Conservation (phyloP, 805 yeast genomes). For the Cyberlindnera euphorbiae region DNA sequence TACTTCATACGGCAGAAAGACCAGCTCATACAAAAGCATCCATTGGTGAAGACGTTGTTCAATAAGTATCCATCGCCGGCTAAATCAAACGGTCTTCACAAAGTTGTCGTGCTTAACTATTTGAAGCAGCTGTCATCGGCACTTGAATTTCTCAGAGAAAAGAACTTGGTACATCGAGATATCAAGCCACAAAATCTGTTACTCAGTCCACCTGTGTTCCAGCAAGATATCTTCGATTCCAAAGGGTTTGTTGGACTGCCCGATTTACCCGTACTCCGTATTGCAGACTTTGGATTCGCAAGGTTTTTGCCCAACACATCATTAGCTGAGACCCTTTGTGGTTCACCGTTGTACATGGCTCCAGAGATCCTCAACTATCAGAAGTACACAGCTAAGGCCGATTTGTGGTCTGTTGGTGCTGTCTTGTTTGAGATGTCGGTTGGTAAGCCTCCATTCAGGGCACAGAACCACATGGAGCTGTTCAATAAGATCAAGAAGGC, state of each 20-base stretch:
- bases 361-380: constrained; percentile 94
- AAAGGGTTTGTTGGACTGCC: constrained; percentile 68
- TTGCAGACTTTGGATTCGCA: constrained; percentile 98
- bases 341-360: constrained; percentile 97
- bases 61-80: constrained; percentile 81
- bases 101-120: constrained; percentile 75
- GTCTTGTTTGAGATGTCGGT: constrained; percentile 93
- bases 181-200: constrained; percentile 88
- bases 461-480: constrained; percentile 87
- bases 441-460: constrained; percentile 95
- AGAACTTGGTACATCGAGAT: constrained; percentile 89
- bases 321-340: constrained; percentile 95
- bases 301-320: constrained; percentile 89
- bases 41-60: constrained; percentile 69
- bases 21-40: constrained; percentile 69
- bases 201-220: constrained; percentile 75
- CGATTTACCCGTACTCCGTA: constrained; percentile 85
- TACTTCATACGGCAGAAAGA: constrained; percentile 75
- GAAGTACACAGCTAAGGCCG: constrained; percentile 96
- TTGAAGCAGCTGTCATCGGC: constrained; percentile 84
- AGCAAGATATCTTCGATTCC: constrained; percentile 49
- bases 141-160: constrained; percentile 71
- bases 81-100: constrained; percentile 73
- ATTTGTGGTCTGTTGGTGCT: constrained; percentile 97
- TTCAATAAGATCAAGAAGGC: constrained; percentile 80